Conservation (phyloP, 1,139 yeast species). For the Candida dubliniensis region DNA sequence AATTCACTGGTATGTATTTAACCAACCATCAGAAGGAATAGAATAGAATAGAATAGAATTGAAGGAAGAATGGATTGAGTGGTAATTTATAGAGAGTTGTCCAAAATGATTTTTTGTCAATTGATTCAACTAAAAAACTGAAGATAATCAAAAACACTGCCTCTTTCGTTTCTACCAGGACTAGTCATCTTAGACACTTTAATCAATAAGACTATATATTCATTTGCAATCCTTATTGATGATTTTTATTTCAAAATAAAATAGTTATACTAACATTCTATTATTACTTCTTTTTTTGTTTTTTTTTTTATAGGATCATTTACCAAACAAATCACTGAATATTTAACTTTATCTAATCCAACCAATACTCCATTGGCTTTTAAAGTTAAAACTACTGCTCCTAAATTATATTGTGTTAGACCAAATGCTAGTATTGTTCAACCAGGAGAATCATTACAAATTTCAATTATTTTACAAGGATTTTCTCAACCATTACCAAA, state of each 20-base stretch:
- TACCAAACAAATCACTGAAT: conserved; percentile 69
- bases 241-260: neutral
- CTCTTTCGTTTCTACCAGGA: too few relatives aligned
- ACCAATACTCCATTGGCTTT: conserved; percentile 69
- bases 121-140: too few relatives aligned
- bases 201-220: too few relatives aligned
- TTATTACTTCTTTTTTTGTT: conserved; percentile 1
- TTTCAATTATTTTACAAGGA: conserved; percentile 85
- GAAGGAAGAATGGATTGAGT: neutral
- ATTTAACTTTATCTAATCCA: conserved; percentile 67
- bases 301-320: conserved; percentile 56
- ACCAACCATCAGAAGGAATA: neutral
- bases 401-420: conserved; percentile 91
- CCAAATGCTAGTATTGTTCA: conserved; percentile 84
- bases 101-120: too few relatives aligned
- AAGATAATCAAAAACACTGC: too few relatives aligned
- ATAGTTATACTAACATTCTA: conserved; percentile 10
- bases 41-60: neutral
- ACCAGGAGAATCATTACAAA: conserved; percentile 72
- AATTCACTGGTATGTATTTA: conserved; percentile 72
- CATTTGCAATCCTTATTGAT: neutral
- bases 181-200: too few relatives aligned
- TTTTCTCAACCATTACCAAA: conserved; percentile 70
- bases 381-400: conserved; percentile 98
- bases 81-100: too few relatives aligned